Percentiles rank a stretch among this genome's conserved stretches.
phyloP scores from a whole-genome alignment of 78 protist genomes.

The Polysphondylium violaceum region DNA sequence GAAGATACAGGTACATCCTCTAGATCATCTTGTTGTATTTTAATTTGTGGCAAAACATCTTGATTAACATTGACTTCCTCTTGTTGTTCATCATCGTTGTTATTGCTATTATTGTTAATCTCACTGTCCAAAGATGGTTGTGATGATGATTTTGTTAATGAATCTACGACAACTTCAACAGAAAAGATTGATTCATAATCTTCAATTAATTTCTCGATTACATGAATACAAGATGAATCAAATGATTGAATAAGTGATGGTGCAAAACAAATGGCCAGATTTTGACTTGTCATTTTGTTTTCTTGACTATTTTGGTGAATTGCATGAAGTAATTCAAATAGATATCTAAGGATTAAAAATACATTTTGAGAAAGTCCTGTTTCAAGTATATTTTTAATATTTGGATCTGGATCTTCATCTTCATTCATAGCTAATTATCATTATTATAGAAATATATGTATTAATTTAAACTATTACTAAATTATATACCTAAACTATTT shows the following conservation, averaged over 20 bases:
- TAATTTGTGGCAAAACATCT: not conserved
- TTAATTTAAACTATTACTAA: not conserved
- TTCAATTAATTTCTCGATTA: slow-evolving; percentile 36
- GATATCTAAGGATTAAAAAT: slow-evolving; percentile 41
- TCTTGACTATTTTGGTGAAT: not conserved
- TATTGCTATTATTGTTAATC: not conserved
- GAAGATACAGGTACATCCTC: no score
- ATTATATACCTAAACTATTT: not conserved
- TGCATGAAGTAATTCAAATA: slow-evolving; percentile 65
- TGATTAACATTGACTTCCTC: not conserved
- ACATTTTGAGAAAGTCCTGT: slow-evolving; percentile 20
- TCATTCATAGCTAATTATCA: not conserved
- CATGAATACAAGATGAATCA: slow-evolving; percentile 42
- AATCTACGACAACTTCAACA: slow-evolving; percentile 14
- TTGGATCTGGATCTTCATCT: slow-evolving; percentile 5
- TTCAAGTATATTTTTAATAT: slow-evolving; percentile 9
- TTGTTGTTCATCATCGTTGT: not conserved
- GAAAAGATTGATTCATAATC: slow-evolving; percentile 42
- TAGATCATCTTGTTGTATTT: not conserved
- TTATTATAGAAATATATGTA: not conserved
- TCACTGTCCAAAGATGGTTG: not conserved
- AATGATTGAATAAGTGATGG: slow-evolving; percentile 64
- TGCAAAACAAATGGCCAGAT: slow-evolving; percentile 74
- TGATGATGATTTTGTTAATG: not conserved
- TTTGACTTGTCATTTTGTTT: slow-evolving; percentile 39